Conservation (phyloP, 805 yeast species). For the Candida khao-thaluensis region DNA sequence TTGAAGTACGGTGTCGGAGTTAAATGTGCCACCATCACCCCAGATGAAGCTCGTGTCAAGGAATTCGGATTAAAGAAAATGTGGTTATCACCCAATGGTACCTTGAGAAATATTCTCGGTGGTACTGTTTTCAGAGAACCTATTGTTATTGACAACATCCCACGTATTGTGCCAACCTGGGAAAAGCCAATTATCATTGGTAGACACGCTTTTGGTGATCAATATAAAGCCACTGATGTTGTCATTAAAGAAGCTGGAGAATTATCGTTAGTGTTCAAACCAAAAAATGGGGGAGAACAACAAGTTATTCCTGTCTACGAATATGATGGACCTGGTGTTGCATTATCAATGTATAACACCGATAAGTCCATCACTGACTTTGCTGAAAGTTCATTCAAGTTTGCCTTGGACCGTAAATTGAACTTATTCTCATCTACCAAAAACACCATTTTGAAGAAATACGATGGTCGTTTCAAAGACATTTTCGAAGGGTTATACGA, state of each 20-base stretch:
- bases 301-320: slow-evolving; percentile 62
- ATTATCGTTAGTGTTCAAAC: slow-evolving; percentile 73
- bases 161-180: slow-evolving; percentile 89
- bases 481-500: slow-evolving; percentile 82
- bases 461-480: slow-evolving; percentile 95
- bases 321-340: slow-evolving; percentile 74
- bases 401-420: slow-evolving; percentile 76
- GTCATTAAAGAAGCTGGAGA: slow-evolving; percentile 79
- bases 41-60: slow-evolving; percentile 91
- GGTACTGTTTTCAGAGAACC: slow-evolving; percentile 98
- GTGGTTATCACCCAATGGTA: slow-evolving; percentile 98
- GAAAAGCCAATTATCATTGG: slow-evolving; percentile 94
- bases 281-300: slow-evolving; percentile 58
- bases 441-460: slow-evolving; percentile 89
- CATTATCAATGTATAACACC: slow-evolving; percentile 93
- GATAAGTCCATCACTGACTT: slow-evolving; percentile 87
- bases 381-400: slow-evolving; percentile 88
- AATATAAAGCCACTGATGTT: slow-evolving; percentile 88
- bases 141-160: slow-evolving; percentile 84
- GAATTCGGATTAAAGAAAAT: slow-evolving; percentile 89
- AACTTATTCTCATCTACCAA: slow-evolving; percentile 88
- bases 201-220: slow-evolving; percentile 97
- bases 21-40: slow-evolving; percentile 98
- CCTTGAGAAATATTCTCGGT: slow-evolving; percentile 91
- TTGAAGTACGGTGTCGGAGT: slow-evolving; percentile 88